Percentiles rank a stretch among this genome's conserved stretches.
phyloP scores from a whole-genome alignment of 805 yeast genomes.

The Teunomyces kruisii region DNA sequence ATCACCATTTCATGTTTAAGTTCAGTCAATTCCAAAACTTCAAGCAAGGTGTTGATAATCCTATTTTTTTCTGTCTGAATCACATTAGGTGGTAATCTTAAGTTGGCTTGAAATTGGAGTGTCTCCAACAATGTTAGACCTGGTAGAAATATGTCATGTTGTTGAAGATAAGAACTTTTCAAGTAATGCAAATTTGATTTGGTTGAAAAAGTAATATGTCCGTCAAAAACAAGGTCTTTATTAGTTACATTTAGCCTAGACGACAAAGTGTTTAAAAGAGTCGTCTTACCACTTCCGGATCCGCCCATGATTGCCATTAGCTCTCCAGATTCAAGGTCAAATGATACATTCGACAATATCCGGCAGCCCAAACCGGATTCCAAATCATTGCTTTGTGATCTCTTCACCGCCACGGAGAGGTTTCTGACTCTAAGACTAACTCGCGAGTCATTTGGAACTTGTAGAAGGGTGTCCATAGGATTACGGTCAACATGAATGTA shows the following conservation, averaged over 20 bases:
- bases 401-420: slow-evolving; percentile 9
- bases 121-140: slow-evolving; percentile 25
- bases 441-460: slow-evolving; percentile 6
- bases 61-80: slow-evolving; percentile 11
- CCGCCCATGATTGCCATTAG: slow-evolving; percentile 31
- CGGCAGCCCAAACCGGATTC: neutral
- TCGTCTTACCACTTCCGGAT: slow-evolving; percentile 28
- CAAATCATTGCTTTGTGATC: slow-evolving; percentile 1
- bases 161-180: slow-evolving; percentile 24
- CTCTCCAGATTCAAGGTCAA: slow-evolving; percentile 17
- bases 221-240: slow-evolving; percentile 16
- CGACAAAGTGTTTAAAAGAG: slow-evolving; percentile 24
- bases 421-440: slow-evolving; percentile 12
- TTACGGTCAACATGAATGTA: neutral
- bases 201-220: slow-evolving; percentile 16
- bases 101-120: slow-evolving; percentile 22
- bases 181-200: slow-evolving; percentile 15
- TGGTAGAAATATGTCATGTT: slow-evolving; percentile 23
- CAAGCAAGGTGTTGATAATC: slow-evolving; percentile 17
- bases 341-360: slow-evolving; percentile 20
- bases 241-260: slow-evolving; percentile 17
- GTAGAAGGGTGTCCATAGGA: slow-evolving; percentile 4
- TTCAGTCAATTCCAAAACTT: slow-evolving; percentile 18
- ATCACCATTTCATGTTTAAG: slow-evolving; percentile 16
- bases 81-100: slow-evolving; percentile 18